These are phyloP conservation scores for Smithsoniella earleae DNA, from an alignment of 163 green algal species.

Conservation along the genomic window DNA sequence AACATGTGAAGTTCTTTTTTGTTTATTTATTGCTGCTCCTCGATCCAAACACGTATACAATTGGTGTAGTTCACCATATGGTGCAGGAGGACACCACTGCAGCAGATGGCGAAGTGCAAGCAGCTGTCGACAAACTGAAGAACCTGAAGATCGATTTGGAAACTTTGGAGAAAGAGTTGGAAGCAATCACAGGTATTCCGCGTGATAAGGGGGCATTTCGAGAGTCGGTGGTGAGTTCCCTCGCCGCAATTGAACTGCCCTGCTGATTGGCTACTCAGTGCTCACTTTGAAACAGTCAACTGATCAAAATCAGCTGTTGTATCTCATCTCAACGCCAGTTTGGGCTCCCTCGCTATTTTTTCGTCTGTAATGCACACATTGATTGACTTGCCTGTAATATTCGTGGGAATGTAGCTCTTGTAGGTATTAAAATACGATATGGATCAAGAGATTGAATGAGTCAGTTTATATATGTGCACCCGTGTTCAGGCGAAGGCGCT, in stretches of 20 bases:
- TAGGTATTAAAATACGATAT: neutral
- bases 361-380: too few species aligned
- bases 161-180: constrained; percentile 56
- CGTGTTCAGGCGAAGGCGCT: constrained; percentile 60
- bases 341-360: too few species aligned
- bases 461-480: neutral
- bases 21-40: neutral
- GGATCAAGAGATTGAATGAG: neutral
- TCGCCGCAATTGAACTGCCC: too few species aligned
- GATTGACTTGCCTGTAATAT: too few species aligned
- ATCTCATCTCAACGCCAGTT: too few species aligned
- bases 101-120: constrained; percentile 63
- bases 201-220: constrained; percentile 80
- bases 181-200: constrained; percentile 50
- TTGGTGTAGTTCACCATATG: too few species aligned
- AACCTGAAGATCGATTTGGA: constrained; percentile 74
- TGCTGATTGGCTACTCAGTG: too few species aligned
- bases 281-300: neutral
- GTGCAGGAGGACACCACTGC: constrained; percentile 20
- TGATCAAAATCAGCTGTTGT: neutral
- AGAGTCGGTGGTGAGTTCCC: constrained; percentile 49
- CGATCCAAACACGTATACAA: too few species aligned
- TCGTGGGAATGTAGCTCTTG: too few species aligned
- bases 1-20: neutral
- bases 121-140: constrained; percentile 77